Percentiles rank a stretch among this genome's conserved stretches.
These are phyloP conservation scores for Monilinia vaccinii-corymbosi DNA, from an alignment of 2,329 filamentous ascomycete species.

Conservation along the genomic window DNA sequence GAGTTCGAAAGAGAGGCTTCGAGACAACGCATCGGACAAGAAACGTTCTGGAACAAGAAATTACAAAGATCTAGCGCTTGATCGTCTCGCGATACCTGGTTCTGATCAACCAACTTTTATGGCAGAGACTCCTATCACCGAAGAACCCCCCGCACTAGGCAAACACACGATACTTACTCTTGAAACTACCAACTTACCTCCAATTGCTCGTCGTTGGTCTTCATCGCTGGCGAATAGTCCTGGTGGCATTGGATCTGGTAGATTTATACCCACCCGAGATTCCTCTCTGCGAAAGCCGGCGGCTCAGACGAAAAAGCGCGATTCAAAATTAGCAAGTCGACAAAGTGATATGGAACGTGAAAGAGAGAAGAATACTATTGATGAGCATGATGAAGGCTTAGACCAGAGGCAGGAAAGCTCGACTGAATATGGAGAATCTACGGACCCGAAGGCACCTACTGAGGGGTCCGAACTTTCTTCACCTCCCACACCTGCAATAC, in stretches of 20 bases:
- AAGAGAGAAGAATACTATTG: constrained; percentile 17
- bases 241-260: constrained; percentile 28
- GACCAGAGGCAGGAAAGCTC: constrained; percentile 16
- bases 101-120: constrained; percentile 29
- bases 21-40: constrained; percentile 52
- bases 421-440: constrained; percentile 23
- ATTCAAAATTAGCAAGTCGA: constrained; percentile 40
- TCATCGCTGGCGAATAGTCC: constrained; percentile 13
- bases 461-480: constrained; percentile 28
- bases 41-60: constrained; percentile 40
- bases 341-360: constrained; percentile 36
- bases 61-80: constrained; percentile 31
- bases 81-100: constrained; percentile 20
- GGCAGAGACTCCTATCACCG: constrained; percentile 33
- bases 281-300: constrained; percentile 56
- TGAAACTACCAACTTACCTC: neutral
- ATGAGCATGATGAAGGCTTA: constrained; percentile 15
- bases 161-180: neutral
- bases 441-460: constrained; percentile 25
- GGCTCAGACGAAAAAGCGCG: constrained; percentile 41
- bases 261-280: constrained; percentile 55
- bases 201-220: neutral
- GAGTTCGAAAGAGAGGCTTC: constrained; percentile 60
- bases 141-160: constrained; percentile 35
- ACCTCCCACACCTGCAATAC: constrained; percentile 19